A percentile compares a stretch with the other conserved stretches of the same genome.
Evolutionary conservation across 202 grass and related monocot species (phyloP).

Genomic region (Alloteropsis angusta): DNA sequence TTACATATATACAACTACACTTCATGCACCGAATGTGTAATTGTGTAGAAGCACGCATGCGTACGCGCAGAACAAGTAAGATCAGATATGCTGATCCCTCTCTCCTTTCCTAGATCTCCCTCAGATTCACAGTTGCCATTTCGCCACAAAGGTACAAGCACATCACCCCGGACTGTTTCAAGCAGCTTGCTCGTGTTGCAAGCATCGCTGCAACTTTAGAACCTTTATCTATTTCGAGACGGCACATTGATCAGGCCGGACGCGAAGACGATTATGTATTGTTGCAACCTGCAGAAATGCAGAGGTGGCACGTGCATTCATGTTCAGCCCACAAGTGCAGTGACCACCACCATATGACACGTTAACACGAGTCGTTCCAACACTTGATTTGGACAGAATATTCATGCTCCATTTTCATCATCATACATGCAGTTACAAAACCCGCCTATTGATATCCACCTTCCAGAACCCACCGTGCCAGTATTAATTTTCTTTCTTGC

Average conservation of each 20-base stretch:
- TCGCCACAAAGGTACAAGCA: slow-evolving; percentile 8
- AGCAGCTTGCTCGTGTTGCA: slow-evolving; percentile 11
- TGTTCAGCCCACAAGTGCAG: neutral
- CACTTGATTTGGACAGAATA: neutral
- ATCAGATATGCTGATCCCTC: neutral
- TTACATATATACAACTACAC: neutral
- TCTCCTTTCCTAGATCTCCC: neutral
- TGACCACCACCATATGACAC: neutral
- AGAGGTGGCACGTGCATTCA: neutral
- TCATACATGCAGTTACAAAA: neutral
- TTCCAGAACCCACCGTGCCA: neutral
- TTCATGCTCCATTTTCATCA: neutral
- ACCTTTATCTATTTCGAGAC: slow-evolving; percentile 3
- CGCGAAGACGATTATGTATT: neutral
- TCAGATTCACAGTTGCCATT: slow-evolving; percentile 24
- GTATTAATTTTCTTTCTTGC: neutral
- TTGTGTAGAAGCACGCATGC: neutral
- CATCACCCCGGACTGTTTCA: neutral
- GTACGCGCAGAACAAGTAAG: neutral
- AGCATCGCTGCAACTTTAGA: slow-evolving; percentile 7
- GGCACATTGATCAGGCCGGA: neutral
- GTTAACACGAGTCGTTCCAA: neutral
- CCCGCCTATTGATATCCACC: neutral
- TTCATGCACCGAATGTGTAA: neutral
- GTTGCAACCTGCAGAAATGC: slow-evolving; percentile 13